These are phyloP conservation scores for Magnusiomyces fungicola DNA, from an alignment of 1,139 yeast species.

Conservation along the genomic window DNA sequence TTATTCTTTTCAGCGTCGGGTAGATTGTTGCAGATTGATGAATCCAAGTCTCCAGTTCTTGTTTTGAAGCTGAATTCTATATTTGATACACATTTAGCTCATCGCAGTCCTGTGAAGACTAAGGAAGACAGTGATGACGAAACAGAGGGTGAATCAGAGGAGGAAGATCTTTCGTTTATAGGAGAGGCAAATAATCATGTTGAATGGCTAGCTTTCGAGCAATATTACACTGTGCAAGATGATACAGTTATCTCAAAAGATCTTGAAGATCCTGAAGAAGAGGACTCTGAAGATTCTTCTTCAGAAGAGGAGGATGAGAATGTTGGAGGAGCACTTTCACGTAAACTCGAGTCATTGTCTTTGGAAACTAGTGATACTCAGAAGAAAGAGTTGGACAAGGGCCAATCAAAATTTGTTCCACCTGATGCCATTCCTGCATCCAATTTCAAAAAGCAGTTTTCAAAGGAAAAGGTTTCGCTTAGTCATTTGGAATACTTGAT, in stretches of 20 bases:
- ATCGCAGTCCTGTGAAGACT: constrained; percentile 4
- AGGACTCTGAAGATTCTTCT: constrained; percentile 11
- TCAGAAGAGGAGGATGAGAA: constrained; percentile 20
- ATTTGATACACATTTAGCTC: constrained; percentile 16
- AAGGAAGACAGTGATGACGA: constrained; percentile 12
- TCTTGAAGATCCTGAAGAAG: constrained; percentile 11
- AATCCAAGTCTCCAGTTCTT: constrained; percentile 59
- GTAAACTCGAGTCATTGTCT: background rate
- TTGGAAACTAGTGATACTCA: background rate
- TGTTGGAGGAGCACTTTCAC: constrained; percentile 4
- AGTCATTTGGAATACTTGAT: constrained; percentile 61
- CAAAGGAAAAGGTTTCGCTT: constrained; percentile 31
- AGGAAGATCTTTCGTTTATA: constrained; percentile 4
- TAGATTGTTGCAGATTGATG: constrained; percentile 54
- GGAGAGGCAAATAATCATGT: constrained; percentile 15
- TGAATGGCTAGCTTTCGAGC: constrained; percentile 53
- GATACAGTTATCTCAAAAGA: too few species aligned
- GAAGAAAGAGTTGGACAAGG: background rate
- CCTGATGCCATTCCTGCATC: background rate
- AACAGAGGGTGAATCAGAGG: constrained; percentile 28
- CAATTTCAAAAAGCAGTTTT: background rate
- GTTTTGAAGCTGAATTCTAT: constrained; percentile 46
- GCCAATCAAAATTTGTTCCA: background rate
- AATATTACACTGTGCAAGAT: constrained; percentile 35
- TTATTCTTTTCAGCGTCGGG: constrained; percentile 73